Evolutionary conservation across 208 protist species (phyloP), one percentile per base, ranked within the genome.

Genomic region (Tetramitus jugosus): DNA sequence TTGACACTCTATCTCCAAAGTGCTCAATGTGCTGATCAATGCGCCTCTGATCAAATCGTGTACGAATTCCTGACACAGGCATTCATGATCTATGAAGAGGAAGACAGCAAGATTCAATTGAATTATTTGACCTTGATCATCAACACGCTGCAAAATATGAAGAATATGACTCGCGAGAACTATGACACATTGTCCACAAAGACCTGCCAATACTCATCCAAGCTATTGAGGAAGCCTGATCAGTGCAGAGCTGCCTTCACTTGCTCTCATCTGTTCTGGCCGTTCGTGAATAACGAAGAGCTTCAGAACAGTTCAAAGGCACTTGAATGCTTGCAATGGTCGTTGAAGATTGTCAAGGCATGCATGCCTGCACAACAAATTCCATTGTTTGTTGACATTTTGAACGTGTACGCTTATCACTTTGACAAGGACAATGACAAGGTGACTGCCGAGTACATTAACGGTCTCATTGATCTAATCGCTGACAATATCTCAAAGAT

Each of bases 321-420:
- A 68, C 60, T 95, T 79, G 92, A 97, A 81, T 96, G 93, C 80
- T 78, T 98, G 62, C 87, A 95, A 83, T 86, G 94, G 26, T 78
- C 92, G 20, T 76, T 96, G 95, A 96, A 83, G 14, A 87, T 97
- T 76, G 91, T 94, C 0, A 87, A 95, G 52, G 85, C 90, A 56
- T 90, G 89, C 45, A 83, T 87, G 68, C 49, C 84, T 8, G 68
- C 84, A 14, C 85, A 91, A 56, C 88, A 94, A 76, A 84, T 93
- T 13, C 75, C 87, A 8, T 86, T 98, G 33, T 96, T 96, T 88
- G 91, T 97, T 64, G 92, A 97, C 33, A 92, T 98, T 60, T 86
- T 98, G 20, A 96, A 98, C 80, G 65, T 89, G 8, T 91, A 93
- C 68, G 76, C 98, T 1, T 94, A 93, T 86, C 97, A 94, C 84